Evolutionary conservation across 1,284 basidiomycete genomes (phyloP), one percentile per base, ranked within the genome.

Genomic region (Pseudozyma hubeiensis): DNA sequence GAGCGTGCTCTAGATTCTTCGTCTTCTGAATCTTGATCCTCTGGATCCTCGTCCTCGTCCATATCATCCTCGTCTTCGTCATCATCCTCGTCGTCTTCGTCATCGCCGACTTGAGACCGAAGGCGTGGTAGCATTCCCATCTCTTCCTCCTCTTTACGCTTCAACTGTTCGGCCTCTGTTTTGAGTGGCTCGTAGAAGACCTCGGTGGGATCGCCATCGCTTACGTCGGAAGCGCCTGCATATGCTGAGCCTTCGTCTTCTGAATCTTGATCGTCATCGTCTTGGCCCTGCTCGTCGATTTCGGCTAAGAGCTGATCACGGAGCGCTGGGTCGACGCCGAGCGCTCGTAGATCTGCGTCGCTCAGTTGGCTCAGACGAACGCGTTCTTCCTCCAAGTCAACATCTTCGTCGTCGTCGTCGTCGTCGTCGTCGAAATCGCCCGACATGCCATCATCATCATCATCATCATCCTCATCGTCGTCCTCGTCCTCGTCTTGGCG

Each of bases 1-100:
- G 88, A 33, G 87, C 88, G 39, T 88, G 88, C 40, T 88, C 88
- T 34, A 29, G 88, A 88, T 29, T 88, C 88, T 35, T 88, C 88
- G 19, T 66, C 62, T 16, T 63, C 62, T 3, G 53, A 49, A 10
- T 71, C 64, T 5, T 64, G 59, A 2, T 68, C 48, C 3, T 66
- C 59, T 13, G 61, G 65, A 14, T 67, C 63, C 9, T 69, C 64
- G 10, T 55, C 60, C 11, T 61, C 68, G 14, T 60, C 61, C 1
- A 71, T 62, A 8, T 70, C 68, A n/a, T 70, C 65, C 2, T 64
- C 63, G 3, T 60, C 53, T 0, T 59, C 65, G n/a, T 53, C 53
- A 5, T 70, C 71, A 9, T 56, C 29, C 4, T 60, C 50, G 0
- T 62, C 64, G 19, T 70, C 62, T 7, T 61, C 64, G 11, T 66